A percentile compares a stretch with the other conserved stretches of the same genome.
phyloP scores from a whole-genome alignment of 306 rosid species.

The Hippophae rhamnoides region DNA sequence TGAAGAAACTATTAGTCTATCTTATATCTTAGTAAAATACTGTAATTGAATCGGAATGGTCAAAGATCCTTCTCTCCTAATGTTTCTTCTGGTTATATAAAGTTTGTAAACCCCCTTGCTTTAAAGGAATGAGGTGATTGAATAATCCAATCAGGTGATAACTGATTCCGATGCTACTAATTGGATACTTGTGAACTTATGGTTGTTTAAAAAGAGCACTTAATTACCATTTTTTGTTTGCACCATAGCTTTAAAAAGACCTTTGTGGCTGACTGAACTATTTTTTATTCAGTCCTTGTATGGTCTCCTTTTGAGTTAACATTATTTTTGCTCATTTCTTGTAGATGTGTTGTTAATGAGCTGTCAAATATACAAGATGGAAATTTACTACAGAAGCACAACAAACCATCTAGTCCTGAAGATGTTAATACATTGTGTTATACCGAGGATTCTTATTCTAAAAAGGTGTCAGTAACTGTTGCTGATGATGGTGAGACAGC shows the following conservation, averaged over 20 bases:
- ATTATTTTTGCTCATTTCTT: slow-evolving; percentile 24
- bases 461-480: slow-evolving; percentile 69
- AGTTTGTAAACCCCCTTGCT: background rate
- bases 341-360: slow-evolving; percentile 61
- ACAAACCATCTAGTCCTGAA: slow-evolving; percentile 25
- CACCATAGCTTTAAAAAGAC: background rate
- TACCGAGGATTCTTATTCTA: slow-evolving; percentile 39
- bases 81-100: background rate
- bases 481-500: slow-evolving; percentile 94
- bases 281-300: slow-evolving; percentile 16
- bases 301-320: slow-evolving; percentile 18
- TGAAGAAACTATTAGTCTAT: slow-evolving; percentile 5
- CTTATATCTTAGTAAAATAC: background rate
- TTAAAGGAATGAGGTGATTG: slow-evolving; percentile 2
- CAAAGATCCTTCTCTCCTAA: slow-evolving; percentile 3
- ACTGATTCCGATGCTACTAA: background rate
- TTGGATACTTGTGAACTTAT: too few species aligned
- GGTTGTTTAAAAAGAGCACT: too few species aligned
- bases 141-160: background rate
- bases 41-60: background rate
- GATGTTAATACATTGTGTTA: slow-evolving; percentile 27
- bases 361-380: slow-evolving; percentile 31
- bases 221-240: too few species aligned
- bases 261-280: slow-evolving; percentile 6
- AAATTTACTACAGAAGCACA: slow-evolving; percentile 27